Evolutionary conservation across 164 flowering plant genomes (phyloP), one percentile per base, ranked within the genome.

Genomic region (Magnolia changhungtana): DNA sequence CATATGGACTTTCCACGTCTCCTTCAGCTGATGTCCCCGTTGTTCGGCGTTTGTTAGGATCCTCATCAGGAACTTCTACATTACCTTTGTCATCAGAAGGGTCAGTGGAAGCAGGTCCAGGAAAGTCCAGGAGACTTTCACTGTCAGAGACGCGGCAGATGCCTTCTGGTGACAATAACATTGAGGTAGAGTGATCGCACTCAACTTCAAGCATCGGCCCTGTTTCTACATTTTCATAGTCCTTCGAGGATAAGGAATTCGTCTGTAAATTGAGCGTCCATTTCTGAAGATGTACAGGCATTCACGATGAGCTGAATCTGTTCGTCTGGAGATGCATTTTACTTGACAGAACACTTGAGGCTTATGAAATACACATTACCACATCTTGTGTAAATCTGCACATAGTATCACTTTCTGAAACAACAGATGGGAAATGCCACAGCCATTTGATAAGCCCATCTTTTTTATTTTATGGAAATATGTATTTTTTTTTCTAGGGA

Each of bases 81-180:
- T 72, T 90, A 69, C 81, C 81, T 64, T 83, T 92, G 75, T 80
- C 96, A 20, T 78, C 94, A 23, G 92, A 89, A 73, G 92, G 91
- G 76, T 86, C 87, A 69, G 87, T 78, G 69, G 98, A 92, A 78
- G 81, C 88, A 72, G 84, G 86, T 68, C 75, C 90, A 58, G 81
- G 86, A 70, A 87, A 85, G 72, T 78, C 92, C 20, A 84, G 96
- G 74, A 77, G 90, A 72, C 89, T 87, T 65, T 83, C 95, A 74
- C 74, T 89, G 61, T 83, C 96, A 72, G 97, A 91, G 84, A 74
- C 90, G 77, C 87, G 89, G 73, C 90, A 89, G 78, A 85, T 90
- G 78, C 79, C 94, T 76, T 87, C 96, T 71, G 85, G 88, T 77
- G 93, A 88, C 75, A 89, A 88, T 69, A 79, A 83, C 70, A 80